Evolutionary conservation across 1,284 basidiomycete genomes (phyloP).

Genomic region (Phylloporus sp.): DNA sequence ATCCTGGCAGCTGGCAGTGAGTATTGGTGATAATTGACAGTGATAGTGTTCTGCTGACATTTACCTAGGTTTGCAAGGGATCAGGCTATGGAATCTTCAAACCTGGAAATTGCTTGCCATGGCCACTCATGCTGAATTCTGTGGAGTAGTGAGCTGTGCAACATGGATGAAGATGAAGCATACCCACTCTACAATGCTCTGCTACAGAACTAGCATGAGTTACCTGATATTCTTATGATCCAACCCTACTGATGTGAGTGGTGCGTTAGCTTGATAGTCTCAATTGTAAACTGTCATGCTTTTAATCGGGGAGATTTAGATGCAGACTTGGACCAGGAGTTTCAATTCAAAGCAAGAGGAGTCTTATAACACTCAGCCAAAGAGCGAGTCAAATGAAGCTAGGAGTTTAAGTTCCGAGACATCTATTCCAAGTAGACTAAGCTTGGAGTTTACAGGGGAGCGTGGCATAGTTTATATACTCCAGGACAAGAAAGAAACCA

Average conservation of each 20-base stretch:
- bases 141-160: slow-evolving; percentile 1
- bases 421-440: too few relatives aligned
- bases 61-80: background rate
- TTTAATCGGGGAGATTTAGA: too few relatives aligned
- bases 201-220: slow-evolving; percentile 6
- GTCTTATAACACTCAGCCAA: background rate
- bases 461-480: too few relatives aligned
- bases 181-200: background rate
- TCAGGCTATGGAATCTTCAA: slow-evolving; percentile 3
- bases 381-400: too few relatives aligned
- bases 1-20: slow-evolving; percentile 1
- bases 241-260: slow-evolving; percentile 6
- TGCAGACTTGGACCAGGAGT: too few relatives aligned
- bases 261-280: background rate
- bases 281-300: too few relatives aligned
- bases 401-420: too few relatives aligned
- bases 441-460: too few relatives aligned
- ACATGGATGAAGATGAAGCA: slow-evolving; percentile 10
- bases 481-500: too few relatives aligned
- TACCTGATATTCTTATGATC: background rate
- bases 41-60: background rate
- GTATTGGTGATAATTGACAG: background rate
- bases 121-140: background rate
- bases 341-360: too few relatives aligned
- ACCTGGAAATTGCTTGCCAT: background rate